Evolutionary conservation across 352 stramenopile species (phyloP).

Genomic region (Pilasporangium apinafurcum): DNA sequence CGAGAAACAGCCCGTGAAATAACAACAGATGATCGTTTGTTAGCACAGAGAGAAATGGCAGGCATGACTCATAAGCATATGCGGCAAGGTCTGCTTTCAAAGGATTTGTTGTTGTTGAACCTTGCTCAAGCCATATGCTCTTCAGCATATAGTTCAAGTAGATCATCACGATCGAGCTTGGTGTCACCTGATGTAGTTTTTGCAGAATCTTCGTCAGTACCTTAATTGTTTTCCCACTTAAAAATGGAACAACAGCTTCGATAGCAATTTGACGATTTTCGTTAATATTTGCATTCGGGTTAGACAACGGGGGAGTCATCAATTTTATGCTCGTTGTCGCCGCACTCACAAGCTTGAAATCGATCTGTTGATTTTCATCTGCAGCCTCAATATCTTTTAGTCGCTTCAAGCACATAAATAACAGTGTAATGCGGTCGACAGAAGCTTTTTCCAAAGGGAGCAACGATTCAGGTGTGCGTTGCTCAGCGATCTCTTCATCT

Average conservation of each 20-base stretch:
- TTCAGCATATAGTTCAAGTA: slow-evolving; percentile 45
- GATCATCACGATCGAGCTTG: slow-evolving; percentile 62
- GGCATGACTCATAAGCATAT: slow-evolving; percentile 66
- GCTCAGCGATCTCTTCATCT: not conserved
- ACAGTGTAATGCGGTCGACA: slow-evolving; percentile 46
- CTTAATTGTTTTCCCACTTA: slow-evolving; percentile 61
- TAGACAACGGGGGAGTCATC: slow-evolving; percentile 7
- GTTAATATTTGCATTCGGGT: not conserved
- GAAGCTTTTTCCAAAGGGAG: slow-evolving; percentile 50
- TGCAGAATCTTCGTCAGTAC: slow-evolving; percentile 68
- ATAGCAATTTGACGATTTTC: slow-evolving; percentile 22
- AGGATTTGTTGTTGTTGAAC: not conserved
- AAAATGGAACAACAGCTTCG: slow-evolving; percentile 33
- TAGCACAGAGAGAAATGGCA: slow-evolving; percentile 58
- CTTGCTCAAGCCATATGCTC: slow-evolving; percentile 39
- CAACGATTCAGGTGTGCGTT: slow-evolving; percentile 3
- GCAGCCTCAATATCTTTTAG: slow-evolving; percentile 41
- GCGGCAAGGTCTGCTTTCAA: slow-evolving; percentile 35
- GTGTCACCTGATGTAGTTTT: slow-evolving; percentile 49
- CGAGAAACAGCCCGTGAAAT: slow-evolving; percentile 45
- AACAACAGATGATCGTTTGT: slow-evolving; percentile 58
- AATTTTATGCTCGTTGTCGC: slow-evolving; percentile 28
- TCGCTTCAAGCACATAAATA: slow-evolving; percentile 80
- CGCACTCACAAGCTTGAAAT: slow-evolving; percentile 59
- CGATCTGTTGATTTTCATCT: slow-evolving; percentile 4